Base-by-base conservation (phyloP, 148 eudicot species). In the Linanthus parryae region DNA sequence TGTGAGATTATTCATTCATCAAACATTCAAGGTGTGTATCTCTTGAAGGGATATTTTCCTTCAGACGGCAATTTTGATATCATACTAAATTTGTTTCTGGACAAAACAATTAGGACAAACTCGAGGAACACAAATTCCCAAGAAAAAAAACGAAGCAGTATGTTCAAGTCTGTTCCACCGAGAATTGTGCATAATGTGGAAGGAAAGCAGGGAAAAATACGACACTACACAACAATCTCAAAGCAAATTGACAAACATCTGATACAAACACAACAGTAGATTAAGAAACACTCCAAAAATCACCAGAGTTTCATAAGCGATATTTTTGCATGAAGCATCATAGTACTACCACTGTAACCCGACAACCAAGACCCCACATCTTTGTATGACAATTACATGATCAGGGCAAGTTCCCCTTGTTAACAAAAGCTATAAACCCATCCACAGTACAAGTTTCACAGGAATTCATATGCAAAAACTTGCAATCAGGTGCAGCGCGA, bases 361-460 rank as follows among this genome's bases (percentile, higher is more conserved):
- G 22, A 39, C 34, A 27, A 27, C 28, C 56, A 29, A 15, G 37
- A 31, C 55, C n/a, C n/a, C n/a, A n/a, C n/a, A 61, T 49, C 23
- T 49, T 47, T 7, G 24, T 34, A 40, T 61, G 28, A 44, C 57
- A 61, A 22, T 41, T 25, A 42, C 44, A 52, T 13, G 42, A 27
- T 17, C 17, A 51, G 1, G 42, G 23, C 25, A 39, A 51, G 30
- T 22, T 52, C 42, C 43, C 49, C 42, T 19, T 27, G 21, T 22
- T 5, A 29, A 51, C 19, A 13, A 51, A 11, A 42, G 28, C 26
- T 30, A 12, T 11, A 19, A 30, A n/a, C 10, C 30, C 41, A 42
- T 22, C 37, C 45, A 35, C 34, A 36, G 11, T 25, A 34, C 45
- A 44, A 25, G 17, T 61, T 24, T 12, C 28, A 62, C 38, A 44